Evolutionary conservation across 768 basidiomycete genomes (phyloP), one percentile per base, ranked within the genome.

Genomic region (Termitomyces sp.): DNA sequence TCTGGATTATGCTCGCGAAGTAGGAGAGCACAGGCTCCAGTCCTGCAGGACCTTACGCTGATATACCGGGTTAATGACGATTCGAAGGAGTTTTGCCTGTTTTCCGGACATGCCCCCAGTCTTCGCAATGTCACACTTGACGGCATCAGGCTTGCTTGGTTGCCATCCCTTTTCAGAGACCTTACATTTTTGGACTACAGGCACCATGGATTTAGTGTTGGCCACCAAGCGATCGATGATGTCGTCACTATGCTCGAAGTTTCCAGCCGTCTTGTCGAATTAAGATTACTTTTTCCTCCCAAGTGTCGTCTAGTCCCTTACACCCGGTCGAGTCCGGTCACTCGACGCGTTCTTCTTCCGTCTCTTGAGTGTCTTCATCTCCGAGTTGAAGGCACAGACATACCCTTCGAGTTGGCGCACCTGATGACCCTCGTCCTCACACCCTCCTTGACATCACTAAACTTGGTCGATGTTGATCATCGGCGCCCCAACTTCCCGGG

Each of bases 181-280:
- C 73, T 90, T 45, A 80, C 78, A 6, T 81, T 74, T 64, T 75
- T 90, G 44, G 84, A 89, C 68, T 90, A 88, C 62, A 83, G 84
- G 1, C 87, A 90, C 63, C 87, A 88, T 58, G 82, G 84, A 22
- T 87, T 88, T 69, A 86, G 79, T 40, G 70, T 68, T 20, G 87
- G 83, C 5, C 71, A 78, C 58, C 76, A 80, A 54, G 82, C 85
- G 3, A 76, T 83, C 9, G 65, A 75, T 30, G 87, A 90, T 64
- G 72, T 88, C 47, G 64, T 86, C 42, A 73, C 74, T 28, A 82
- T 88, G 69, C 72, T 90, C 28, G 70, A 75, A 58, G 73, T 87
- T 20, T 87, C 83, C 43, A 67, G 70, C 26, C 73, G 70, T 43
- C 70, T 90, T 13, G 73, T 72, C 53, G 80, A 85, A 53, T 76